Evolutionary conservation across 2,329 filamentous ascomycete genomes (phyloP).

Genomic region (Claviceps digitariae): DNA sequence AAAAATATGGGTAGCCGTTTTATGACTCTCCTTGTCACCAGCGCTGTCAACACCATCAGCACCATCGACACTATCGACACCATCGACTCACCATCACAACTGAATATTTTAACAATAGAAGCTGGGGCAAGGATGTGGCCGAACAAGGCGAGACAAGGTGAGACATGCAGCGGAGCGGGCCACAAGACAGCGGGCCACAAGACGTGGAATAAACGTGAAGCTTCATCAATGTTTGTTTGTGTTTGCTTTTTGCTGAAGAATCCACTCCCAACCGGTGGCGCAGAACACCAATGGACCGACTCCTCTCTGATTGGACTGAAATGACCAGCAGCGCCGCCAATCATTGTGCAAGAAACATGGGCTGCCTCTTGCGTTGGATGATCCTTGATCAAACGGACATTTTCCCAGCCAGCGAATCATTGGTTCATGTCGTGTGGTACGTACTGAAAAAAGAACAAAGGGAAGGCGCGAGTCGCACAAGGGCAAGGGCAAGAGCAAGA

Average conservation of each 20-base stretch:
- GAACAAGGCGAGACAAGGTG: conserved; percentile 2
- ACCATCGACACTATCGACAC: too few relatives aligned
- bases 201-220: neutral
- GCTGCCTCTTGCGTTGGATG: neutral
- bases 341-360: conserved; percentile 5
- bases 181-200: conserved; percentile 3
- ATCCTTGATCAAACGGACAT: too few relatives aligned
- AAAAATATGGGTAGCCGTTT: too few relatives aligned
- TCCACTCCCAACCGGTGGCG: neutral
- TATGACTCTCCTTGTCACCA: too few relatives aligned
- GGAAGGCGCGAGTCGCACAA: neutral
- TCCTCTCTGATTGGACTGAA: conserved; percentile 5
- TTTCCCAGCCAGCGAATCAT: too few relatives aligned
- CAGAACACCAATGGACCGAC: neutral
- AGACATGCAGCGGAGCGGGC: conserved; percentile 6
- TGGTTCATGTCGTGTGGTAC: neutral
- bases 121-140: neutral
- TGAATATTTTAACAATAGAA: neutral
- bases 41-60: too few relatives aligned
- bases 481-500: neutral
- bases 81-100: too few relatives aligned
- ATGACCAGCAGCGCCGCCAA: neutral
- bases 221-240: too few relatives aligned
- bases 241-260: neutral
- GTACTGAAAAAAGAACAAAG: neutral